A percentile compares a stretch with the other conserved stretches of the same genome.
These are phyloP conservation scores for Boletus subluridellus DNA, from an alignment of 1,284 basidiomycete species.

Conservation along the genomic window DNA sequence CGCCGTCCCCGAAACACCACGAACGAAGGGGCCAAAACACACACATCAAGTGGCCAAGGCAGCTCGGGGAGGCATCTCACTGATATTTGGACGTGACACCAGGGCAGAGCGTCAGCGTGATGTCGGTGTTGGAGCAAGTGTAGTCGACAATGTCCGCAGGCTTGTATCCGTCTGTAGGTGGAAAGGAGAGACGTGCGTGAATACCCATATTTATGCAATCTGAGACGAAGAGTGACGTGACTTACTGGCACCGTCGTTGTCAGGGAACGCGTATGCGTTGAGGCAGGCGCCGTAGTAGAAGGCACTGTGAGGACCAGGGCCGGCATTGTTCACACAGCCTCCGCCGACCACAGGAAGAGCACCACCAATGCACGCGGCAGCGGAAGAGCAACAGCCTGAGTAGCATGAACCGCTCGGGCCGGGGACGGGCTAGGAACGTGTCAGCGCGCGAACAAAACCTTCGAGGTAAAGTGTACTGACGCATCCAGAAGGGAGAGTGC, in stretches of 20 bases:
- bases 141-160: slow-evolving; percentile 31
- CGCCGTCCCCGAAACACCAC: neutral
- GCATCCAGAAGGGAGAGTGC: too few relatives aligned
- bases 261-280: slow-evolving; percentile 35
- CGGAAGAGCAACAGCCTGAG: slow-evolving; percentile 31
- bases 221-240: neutral
- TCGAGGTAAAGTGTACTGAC: too few relatives aligned
- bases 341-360: slow-evolving; percentile 31
- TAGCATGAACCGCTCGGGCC: slow-evolving; percentile 18
- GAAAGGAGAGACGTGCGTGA: neutral
- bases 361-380: slow-evolving; percentile 22
- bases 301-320: too few relatives aligned
- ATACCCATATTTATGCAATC: neutral
- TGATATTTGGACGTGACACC: slow-evolving; percentile 3
- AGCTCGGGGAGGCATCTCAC: too few relatives aligned
- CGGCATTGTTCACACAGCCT: slow-evolving; percentile 17
- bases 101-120: slow-evolving; percentile 35
- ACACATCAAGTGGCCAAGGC: neutral
- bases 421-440: too few relatives aligned
- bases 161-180: slow-evolving; percentile 15
- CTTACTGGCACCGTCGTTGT: slow-evolving; percentile 32
- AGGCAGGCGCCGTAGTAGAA: slow-evolving; percentile 11
- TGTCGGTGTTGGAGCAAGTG: slow-evolving; percentile 31
- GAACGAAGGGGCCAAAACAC: neutral
- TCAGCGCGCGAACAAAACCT: too few relatives aligned